Percentiles rank a stretch among this genome's conserved stretches.
These are phyloP conservation scores for Fusarium xyrophilum DNA, from an alignment of 2,329 filamentous ascomycete species.

Conservation along the genomic window DNA sequence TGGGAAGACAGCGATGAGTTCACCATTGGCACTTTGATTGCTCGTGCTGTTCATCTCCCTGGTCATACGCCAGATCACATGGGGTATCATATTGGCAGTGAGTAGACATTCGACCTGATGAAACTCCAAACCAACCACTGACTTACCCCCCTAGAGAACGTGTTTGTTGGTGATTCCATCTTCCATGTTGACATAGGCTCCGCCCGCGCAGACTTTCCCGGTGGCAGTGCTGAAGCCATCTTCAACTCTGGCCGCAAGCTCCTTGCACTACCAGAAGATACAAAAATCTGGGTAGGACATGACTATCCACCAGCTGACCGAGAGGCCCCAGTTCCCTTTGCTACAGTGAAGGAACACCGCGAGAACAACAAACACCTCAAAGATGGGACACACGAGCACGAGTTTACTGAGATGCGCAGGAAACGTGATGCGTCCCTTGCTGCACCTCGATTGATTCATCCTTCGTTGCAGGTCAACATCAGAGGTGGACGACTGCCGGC, in stretches of 20 bases:
- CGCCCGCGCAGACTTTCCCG: conserved; percentile 63
- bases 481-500: conserved; percentile 55
- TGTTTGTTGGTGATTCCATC: conserved; percentile 62
- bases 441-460: conserved; percentile 57
- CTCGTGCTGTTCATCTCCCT: conserved; percentile 60
- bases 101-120: neutral
- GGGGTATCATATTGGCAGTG: conserved; percentile 62
- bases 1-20: conserved; percentile 63
- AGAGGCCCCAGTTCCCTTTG: conserved; percentile 47
- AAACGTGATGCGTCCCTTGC: conserved; percentile 53
- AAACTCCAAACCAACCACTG: rapidly evolving
- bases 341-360: conserved; percentile 56
- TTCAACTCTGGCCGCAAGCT: conserved; percentile 54
- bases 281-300: conserved; percentile 61
- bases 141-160: conserved; percentile 42
- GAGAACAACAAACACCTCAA: conserved; percentile 57
- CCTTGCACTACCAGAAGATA: conserved; percentile 51
- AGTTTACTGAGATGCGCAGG: conserved; percentile 53
- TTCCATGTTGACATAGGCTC: conserved; percentile 61
- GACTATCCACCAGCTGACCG: conserved; percentile 56
- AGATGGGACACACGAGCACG: conserved; percentile 49
- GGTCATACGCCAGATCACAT: conserved; percentile 68
- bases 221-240: conserved; percentile 54
- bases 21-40: conserved; percentile 55
- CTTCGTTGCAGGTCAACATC: conserved; percentile 61